Evolutionary conservation across 2,329 filamentous ascomycete genomes (phyloP).

Genomic region (Colletotrichum trifolii): DNA sequence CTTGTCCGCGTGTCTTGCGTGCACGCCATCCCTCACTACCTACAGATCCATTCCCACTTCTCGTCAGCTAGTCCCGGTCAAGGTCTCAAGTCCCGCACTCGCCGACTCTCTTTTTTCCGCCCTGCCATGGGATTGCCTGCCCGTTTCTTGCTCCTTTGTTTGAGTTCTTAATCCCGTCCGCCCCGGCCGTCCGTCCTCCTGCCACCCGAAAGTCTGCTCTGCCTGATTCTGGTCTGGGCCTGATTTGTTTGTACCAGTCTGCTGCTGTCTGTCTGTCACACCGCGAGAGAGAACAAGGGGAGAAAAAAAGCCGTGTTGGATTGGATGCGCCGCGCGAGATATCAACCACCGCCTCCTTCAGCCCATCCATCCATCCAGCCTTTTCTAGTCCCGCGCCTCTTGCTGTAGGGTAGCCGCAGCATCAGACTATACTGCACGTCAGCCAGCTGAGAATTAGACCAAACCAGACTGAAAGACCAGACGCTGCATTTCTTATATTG

Average conservation of each 20-base stretch:
- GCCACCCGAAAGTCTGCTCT: slow-evolving; percentile 28
- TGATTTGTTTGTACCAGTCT: slow-evolving; percentile 22
- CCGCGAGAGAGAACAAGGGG: slow-evolving; percentile 12
- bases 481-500: slow-evolving; percentile 36
- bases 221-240: slow-evolving; percentile 25
- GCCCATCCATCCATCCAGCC: slow-evolving; percentile 8
- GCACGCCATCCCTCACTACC: slow-evolving; percentile 18
- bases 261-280: neutral
- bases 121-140: neutral
- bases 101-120: slow-evolving; percentile 15
- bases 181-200: slow-evolving; percentile 23
- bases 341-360: slow-evolving; percentile 9
- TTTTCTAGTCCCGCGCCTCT: slow-evolving; percentile 2
- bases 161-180: slow-evolving; percentile 32
- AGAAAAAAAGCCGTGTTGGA: neutral
- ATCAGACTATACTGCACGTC: slow-evolving; percentile 23
- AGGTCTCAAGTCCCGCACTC: slow-evolving; percentile 33
- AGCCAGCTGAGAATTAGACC: slow-evolving; percentile 28
- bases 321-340: neutral
- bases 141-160: slow-evolving; percentile 24
- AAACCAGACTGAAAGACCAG: slow-evolving; percentile 31
- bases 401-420: slow-evolving; percentile 12
- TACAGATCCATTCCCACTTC: slow-evolving; percentile 21
- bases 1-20: slow-evolving; percentile 22
- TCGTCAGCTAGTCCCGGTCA: slow-evolving; percentile 17